Conservation (phyloP, 192 early-diverging fungal species). For the Podila epigama region DNA sequence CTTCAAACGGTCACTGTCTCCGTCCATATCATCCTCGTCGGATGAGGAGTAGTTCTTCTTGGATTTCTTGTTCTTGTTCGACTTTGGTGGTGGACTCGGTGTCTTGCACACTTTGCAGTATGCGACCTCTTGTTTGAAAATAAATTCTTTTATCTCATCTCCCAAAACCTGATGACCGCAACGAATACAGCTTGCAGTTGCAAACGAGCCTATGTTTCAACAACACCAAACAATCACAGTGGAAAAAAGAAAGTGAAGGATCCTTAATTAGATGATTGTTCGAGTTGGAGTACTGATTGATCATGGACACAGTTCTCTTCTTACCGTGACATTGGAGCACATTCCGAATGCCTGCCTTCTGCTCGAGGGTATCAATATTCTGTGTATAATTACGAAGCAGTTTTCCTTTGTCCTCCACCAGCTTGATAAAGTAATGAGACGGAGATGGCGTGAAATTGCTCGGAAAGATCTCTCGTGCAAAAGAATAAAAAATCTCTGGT, state of each 20-base stretch:
- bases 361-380: slow-evolving; percentile 97
- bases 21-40: slow-evolving; percentile 61
- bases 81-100: not conserved
- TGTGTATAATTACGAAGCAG: slow-evolving; percentile 96
- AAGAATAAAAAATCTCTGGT: slow-evolving; percentile 96
- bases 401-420: slow-evolving; percentile 85
- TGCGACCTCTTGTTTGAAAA: slow-evolving; percentile 78
- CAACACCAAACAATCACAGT: too few relatives aligned
- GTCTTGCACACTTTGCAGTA: slow-evolving; percentile 74
- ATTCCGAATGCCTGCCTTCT: slow-evolving; percentile 79
- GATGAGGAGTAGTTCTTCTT: slow-evolving; percentile 15
- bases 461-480: slow-evolving; percentile 91
- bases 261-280: not conserved
- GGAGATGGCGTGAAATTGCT: slow-evolving; percentile 88
- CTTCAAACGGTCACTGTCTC: slow-evolving; percentile 41
- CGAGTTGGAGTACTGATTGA: not conserved
- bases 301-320: not conserved
- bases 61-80: not conserved
- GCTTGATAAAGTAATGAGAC: slow-evolving; percentile 87
- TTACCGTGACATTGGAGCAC: slow-evolving; percentile 92
- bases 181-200: slow-evolving; percentile 87
- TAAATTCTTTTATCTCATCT: slow-evolving; percentile 79
- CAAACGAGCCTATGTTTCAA: slow-evolving; percentile 94
- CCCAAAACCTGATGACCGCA: slow-evolving; percentile 83
- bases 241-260: not conserved